These are phyloP conservation scores for Fistulinella prunicolor DNA, from an alignment of 768 basidiomycete genomes.

Conservation along the genomic window DNA sequence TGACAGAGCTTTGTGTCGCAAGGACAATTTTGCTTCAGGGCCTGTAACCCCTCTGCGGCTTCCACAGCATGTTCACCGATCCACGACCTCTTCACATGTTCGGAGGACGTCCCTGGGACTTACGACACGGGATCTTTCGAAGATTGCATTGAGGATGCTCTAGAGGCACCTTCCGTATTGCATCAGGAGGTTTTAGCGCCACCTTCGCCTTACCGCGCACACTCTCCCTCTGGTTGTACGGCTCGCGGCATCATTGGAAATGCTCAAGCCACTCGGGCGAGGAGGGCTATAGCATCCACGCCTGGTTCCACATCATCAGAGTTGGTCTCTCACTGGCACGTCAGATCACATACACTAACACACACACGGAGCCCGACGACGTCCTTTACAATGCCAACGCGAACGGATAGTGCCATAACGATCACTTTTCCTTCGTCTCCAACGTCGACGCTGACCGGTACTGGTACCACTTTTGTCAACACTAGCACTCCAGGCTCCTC, in stretches of 20 bases:
- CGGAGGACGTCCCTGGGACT: conserved; percentile 59
- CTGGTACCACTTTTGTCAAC: not conserved
- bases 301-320: conserved; percentile 4
- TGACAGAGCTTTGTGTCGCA: conserved; percentile 59
- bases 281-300: conserved; percentile 24
- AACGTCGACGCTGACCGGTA: not conserved
- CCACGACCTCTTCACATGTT: conserved; percentile 53
- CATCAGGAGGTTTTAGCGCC: conserved; percentile 58
- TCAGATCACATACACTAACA: not conserved
- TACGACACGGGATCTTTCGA: conserved; percentile 46
- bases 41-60: conserved; percentile 51
- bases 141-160: conserved; percentile 51
- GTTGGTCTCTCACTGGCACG: not conserved
- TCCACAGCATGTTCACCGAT: conserved; percentile 61
- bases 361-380: not conserved
- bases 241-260: conserved; percentile 51
- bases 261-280: conserved; percentile 29
- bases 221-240: conserved; percentile 62
- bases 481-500: not conserved
- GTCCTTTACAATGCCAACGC: conserved; percentile 1
- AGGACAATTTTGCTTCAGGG: conserved; percentile 68
- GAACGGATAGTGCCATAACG: conserved; percentile 5
- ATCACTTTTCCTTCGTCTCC: conserved; percentile 7
- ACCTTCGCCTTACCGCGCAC: conserved; percentile 51
- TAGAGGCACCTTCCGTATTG: conserved; percentile 58